Evolutionary conservation across 768 basidiomycete genomes (phyloP).

Genomic region (Mycena filopes): DNA sequence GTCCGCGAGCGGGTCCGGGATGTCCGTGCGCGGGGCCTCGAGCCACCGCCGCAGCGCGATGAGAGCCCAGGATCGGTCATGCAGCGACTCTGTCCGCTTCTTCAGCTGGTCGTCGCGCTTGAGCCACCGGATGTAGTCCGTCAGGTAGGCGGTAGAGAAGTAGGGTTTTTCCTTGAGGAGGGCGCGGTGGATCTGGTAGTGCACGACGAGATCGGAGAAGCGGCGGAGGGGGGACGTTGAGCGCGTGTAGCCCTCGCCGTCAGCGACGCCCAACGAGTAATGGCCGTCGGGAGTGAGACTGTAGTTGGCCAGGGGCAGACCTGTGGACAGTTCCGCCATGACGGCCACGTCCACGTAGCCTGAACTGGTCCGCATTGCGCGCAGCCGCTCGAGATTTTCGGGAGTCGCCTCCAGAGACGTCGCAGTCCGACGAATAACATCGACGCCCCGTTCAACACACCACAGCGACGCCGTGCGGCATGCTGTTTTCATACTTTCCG

Average conservation of each 20-base stretch:
- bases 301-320: constrained; percentile 52
- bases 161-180: constrained; percentile 60
- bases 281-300: constrained; percentile 70
- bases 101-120: constrained; percentile 47
- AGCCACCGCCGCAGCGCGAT: constrained; percentile 52
- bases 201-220: constrained; percentile 81
- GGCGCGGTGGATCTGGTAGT: constrained; percentile 94
- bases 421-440: constrained; percentile 69
- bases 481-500: constrained; percentile 87
- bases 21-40: constrained; percentile 37
- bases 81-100: constrained; percentile 43
- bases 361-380: constrained; percentile 57
- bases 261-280: constrained; percentile 72
- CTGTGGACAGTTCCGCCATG: constrained; percentile 45
- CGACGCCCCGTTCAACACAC: constrained; percentile 66
- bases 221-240: constrained; percentile 91
- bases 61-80: constrained; percentile 48
- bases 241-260: constrained; percentile 83
- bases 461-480: constrained; percentile 81
- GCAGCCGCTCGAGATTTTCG: constrained; percentile 55
- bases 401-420: constrained; percentile 43
- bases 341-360: constrained; percentile 55
- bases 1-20: constrained; percentile 38
- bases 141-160: constrained; percentile 60
- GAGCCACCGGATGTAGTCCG: constrained; percentile 51